phyloP scores from a whole-genome alignment of 768 basidiomycete genomes.

The Chlorophyllum brunneum region DNA sequence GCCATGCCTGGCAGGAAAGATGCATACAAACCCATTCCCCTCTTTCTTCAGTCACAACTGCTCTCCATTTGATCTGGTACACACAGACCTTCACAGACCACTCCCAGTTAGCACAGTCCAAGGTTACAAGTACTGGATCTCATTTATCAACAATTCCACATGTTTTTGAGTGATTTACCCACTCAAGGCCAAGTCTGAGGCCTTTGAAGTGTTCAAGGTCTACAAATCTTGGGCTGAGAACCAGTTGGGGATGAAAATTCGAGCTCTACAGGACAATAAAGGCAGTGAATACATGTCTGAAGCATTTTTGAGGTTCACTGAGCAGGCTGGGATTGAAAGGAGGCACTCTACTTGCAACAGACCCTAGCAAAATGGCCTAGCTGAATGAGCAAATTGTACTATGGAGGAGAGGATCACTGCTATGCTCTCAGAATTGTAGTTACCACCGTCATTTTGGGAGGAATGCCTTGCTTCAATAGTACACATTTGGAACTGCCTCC shows the following conservation, averaged over 20 bases:
- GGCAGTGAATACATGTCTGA: conserved; percentile 31
- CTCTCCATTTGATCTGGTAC: conserved; percentile 20
- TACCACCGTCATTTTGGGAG: too few species aligned
- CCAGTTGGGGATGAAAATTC: conserved; percentile 21
- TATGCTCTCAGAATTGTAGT: too few species aligned
- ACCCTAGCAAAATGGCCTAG: conserved; percentile 41
- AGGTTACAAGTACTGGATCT: conserved; percentile 26
- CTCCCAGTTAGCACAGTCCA: conserved; percentile 16
- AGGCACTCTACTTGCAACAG: too few species aligned
- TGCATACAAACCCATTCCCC: conserved; percentile 16
- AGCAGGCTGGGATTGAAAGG: too few species aligned
- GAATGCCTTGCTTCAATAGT: too few species aligned
- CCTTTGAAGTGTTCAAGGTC: conserved; percentile 23
- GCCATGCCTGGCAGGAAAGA: conserved; percentile 17
- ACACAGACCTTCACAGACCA: conserved; percentile 28
- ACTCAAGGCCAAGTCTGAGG: conserved; percentile 23
- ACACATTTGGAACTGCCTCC: too few species aligned
- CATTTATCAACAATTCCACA: conserved; percentile 26
- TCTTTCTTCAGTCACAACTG: not conserved
- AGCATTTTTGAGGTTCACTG: conserved; percentile 20
- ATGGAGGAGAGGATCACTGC: conserved; percentile 27
- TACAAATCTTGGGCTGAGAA: conserved; percentile 32
- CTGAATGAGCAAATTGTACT: conserved; percentile 34
- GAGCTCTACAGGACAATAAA: conserved; percentile 27
- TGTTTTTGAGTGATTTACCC: conserved; percentile 16